Percentiles rank a stretch among this genome's conserved stretches.
Conservation (phyloP, 345 rosid genomes). For the Microcos paniculata region DNA sequence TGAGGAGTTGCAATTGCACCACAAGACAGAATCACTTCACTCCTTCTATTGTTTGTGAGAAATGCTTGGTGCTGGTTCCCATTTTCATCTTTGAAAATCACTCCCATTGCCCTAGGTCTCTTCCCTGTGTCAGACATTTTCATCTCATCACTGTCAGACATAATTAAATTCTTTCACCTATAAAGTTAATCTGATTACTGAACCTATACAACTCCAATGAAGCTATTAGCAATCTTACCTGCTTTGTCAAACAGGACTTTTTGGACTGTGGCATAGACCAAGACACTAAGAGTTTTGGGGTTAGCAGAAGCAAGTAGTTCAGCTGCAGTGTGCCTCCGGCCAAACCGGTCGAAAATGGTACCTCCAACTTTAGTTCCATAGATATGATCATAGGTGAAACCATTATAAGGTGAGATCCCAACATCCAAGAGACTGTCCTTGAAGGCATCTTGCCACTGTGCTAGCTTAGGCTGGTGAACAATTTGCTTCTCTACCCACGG, state of each 20-base stretch:
- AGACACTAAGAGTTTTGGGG: constrained; percentile 64
- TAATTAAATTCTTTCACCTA: background rate
- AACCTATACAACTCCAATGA: background rate
- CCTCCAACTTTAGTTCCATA: constrained; percentile 96
- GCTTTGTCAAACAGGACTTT: constrained; percentile 65
- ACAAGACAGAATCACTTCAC: constrained; percentile 77
- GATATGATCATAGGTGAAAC: constrained; percentile 85
- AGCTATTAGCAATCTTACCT: constrained; percentile 29
- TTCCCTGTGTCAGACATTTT: constrained; percentile 35
- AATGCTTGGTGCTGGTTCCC: constrained; percentile 70
- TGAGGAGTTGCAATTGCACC: constrained; percentile 97
- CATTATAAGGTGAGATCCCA: constrained; percentile 88
- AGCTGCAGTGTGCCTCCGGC: constrained; percentile 91
- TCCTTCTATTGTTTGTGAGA: constrained; percentile 41
- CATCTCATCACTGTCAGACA: background rate
- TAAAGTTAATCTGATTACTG: background rate
- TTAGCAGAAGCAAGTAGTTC: constrained; percentile 84
- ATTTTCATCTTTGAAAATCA: constrained; percentile 78
- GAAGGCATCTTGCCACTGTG: constrained; percentile 71
- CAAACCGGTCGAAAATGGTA: constrained; percentile 80
- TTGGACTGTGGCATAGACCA: constrained; percentile 80
- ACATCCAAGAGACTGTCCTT: constrained; percentile 76
- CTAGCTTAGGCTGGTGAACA: constrained; percentile 64
- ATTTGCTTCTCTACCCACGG: constrained; percentile 86
- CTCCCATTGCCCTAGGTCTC: constrained; percentile 76